These are phyloP conservation scores for Salix dunnii DNA, from an alignment of 345 rosid species.

Conservation along the genomic window DNA sequence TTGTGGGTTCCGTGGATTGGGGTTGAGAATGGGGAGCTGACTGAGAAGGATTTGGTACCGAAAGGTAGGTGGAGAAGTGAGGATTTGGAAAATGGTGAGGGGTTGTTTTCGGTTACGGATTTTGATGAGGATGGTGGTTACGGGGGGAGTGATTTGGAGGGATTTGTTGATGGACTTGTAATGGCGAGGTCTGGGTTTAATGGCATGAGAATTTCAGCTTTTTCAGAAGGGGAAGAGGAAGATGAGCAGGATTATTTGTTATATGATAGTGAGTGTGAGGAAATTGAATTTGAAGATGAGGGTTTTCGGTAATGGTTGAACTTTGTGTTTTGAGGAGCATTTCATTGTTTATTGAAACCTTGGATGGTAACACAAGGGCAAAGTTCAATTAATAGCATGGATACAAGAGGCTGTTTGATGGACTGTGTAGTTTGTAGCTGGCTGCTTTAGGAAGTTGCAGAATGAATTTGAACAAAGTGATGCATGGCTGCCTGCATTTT, in stretches of 20 bases:
- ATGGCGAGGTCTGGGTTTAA: constrained; percentile 47
- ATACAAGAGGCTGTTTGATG: background rate
- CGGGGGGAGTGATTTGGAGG: constrained; percentile 32
- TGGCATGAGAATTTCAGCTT: constrained; percentile 47
- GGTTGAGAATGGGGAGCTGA: constrained; percentile 72
- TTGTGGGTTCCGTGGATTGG: constrained; percentile 89
- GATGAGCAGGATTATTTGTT: constrained; percentile 39
- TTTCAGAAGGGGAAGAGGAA: constrained; percentile 69
- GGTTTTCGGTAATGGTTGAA: constrained; percentile 17
- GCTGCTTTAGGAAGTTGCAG: background rate
- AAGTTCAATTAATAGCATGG: background rate
- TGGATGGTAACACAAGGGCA: background rate
- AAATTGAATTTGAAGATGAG: constrained; percentile 20
- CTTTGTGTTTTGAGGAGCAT: background rate
- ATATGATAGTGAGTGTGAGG: constrained; percentile 46
- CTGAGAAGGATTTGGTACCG: constrained; percentile 67
- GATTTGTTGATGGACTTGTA: constrained; percentile 39
- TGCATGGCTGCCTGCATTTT: background rate
- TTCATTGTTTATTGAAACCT: background rate
- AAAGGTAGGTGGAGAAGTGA: constrained; percentile 37
- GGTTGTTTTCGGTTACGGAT: constrained; percentile 41
- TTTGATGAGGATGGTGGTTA: constrained; percentile 34
- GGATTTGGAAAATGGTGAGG: constrained; percentile 27
- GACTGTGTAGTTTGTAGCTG: background rate
- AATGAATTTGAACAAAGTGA: too few relatives aligned